Percentiles rank a stretch among this genome's conserved stretches.
Evolutionary conservation across 2,329 filamentous ascomycete genomes (phyloP).

Genomic region (Beauveria brongniartii): DNA sequence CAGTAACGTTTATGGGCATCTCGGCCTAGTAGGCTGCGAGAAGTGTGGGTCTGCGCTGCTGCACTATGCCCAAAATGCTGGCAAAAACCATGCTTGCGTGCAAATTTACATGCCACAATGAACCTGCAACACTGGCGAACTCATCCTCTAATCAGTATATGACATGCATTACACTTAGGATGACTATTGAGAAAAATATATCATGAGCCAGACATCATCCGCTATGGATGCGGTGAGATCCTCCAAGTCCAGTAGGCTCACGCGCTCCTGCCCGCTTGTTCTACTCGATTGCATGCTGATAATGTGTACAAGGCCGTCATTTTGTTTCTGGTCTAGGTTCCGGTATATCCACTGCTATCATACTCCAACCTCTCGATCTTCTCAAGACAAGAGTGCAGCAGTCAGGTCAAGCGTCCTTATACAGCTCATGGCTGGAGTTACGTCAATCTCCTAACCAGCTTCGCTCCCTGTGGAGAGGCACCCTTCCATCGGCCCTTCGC

Average conservation of each 20-base stretch:
- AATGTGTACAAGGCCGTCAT: conserved; percentile 56
- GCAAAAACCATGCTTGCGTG: background rate
- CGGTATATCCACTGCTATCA: conserved; percentile 77
- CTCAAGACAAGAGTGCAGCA: conserved; percentile 96
- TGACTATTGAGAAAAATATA: background rate
- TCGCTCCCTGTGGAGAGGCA: conserved; percentile 81
- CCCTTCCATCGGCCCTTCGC: conserved; percentile 82
- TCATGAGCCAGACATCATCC: background rate
- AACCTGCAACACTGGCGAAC: background rate
- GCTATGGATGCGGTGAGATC: background rate
- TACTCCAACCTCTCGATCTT: conserved; percentile 90
- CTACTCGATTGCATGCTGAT: background rate
- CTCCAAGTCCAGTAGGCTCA: conserved; percentile 6
- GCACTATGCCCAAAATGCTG: background rate
- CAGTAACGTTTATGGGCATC: background rate
- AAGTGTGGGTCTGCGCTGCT: background rate
- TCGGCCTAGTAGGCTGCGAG: conserved; percentile 8
- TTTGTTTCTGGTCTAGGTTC: conserved; percentile 83
- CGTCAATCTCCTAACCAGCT: conserved; percentile 55
- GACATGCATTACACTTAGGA: background rate
- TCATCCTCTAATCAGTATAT: background rate
- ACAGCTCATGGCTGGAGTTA: conserved; percentile 22
- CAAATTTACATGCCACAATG: background rate
- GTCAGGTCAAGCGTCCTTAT: conserved; percentile 61
- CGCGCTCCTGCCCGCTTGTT: too few species aligned